Evolutionary conservation across 371 early-diverging fungal species (phyloP), one percentile per base, ranked within the genome.

Genomic region (Mortierella sp.): DNA sequence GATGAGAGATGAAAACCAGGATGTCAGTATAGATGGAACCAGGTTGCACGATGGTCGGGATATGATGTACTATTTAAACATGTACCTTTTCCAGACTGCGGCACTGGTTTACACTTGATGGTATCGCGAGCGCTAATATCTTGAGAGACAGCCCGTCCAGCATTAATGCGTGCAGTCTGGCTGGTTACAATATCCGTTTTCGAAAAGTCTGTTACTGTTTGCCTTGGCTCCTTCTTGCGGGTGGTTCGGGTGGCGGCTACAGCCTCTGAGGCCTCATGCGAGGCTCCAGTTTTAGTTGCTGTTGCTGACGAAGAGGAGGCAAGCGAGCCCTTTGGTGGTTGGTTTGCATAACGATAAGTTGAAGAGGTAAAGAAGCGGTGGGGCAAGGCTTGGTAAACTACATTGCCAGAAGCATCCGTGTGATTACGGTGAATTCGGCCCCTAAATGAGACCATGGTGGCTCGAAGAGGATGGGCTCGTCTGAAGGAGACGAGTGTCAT

Each of bases 291-390:
- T 5, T 55, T 26, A 4, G 69, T 40, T 1, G 5, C 17, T n/a
- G 67, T 5, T 3, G 72, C 31, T 13, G 73, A 63, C 1, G 69
- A 55, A 6, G 65, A 53, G n/a, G n/a, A n/a, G n/a, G n/a, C n/a
- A 13, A 69, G 28, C 2, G 66, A 63, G 68, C 66, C 70, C 55
- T 61, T 78, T 26, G 79, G 79, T 0, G 73, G 78, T 45, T 72
- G 74, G 29, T 31, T 63, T 55, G 70, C 64, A 37, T 57, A 37
- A 9, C 69, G 70, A 34, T 56, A 54, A 5, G 58, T 60, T 2
- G 81, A 70, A 9, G 81, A 75, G 3, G 81, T 70, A 37, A 80
- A 80, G 71, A 80, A 80, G 45, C 75, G 75, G 35, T 63, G 56
- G 22, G 81, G 81, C 19, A 80, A 32, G n/a, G 57, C 32, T 13